Evolutionary conservation across 441 rosid genomes (phyloP), one percentile per base, ranked within the genome.

Genomic region (Lagerstroemia fauriei): DNA sequence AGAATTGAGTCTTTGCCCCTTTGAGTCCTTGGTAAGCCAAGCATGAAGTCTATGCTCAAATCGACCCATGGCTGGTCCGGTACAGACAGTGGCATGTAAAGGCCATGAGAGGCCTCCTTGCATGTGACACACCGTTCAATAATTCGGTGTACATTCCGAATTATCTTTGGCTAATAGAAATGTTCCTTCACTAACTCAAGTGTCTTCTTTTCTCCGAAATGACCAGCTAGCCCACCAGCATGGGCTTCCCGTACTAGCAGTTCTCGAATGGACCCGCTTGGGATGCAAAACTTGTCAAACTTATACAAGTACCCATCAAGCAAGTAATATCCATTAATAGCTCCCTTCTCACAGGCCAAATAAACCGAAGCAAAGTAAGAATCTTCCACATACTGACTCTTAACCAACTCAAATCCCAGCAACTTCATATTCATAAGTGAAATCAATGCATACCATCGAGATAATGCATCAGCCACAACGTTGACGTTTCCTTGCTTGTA

Each of bases 21-120:
- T 31, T 57, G 53, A 13, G 51, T 56, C 56, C 24, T 16, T 18
- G 51, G 74, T 29, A 79, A 59, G 10, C 71, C 75, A 4, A 78
- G 46, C 29, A 81, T 44, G 31, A 47, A 81, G 59, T 81, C 83
- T 44, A 81, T 18, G 9, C 61, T 69, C 29, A 61, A 44, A 57
- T 75, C 75, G 20, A 57, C 29, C 72, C 41, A 78, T 8, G 59
- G 83, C 1, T 24, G 14, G 1, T 7, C 16, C 1, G 61, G 59
- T 20, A 59, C 74, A 38, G 44, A 6, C 44, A 38, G 44, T 53
- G 50, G 77, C n/a, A 46, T 57, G 4, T 78, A 61, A 11, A 78
- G 29, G 51, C 17, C 53, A 16, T 50, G 3, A 50, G 17, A 1
- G 12, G 17, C 17, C 53, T 56, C 24, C 20, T n/a, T 66, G 32